phyloP scores from a whole-genome alignment of 495 filamentous ascomycete genomes.

The Lasiosphaeria hispida region DNA sequence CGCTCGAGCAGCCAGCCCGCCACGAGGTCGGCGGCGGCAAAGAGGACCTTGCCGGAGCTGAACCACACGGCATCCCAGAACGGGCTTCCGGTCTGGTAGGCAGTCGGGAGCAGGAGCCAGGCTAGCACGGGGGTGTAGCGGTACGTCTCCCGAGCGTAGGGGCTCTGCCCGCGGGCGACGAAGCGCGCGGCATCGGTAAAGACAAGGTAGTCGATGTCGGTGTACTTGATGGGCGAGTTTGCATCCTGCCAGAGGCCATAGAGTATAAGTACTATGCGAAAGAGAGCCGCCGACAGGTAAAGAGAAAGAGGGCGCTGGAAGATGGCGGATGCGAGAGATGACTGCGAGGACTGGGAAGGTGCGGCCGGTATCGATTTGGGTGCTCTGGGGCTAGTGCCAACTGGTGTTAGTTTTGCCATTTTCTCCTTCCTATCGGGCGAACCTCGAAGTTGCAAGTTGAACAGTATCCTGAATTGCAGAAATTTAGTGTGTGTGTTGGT shows the following conservation, averaged over 20 bases:
- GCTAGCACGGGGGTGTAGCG: constrained; percentile 93
- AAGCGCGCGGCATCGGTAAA: constrained; percentile 96
- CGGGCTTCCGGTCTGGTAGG: constrained; percentile 44
- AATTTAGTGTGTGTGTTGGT: background rate
- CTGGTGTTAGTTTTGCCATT: background rate
- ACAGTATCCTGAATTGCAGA: no score
- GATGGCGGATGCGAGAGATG: constrained; percentile 25
- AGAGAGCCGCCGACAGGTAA: constrained; percentile 63
- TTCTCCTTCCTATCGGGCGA: background rate
- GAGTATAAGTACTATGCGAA: constrained; percentile 69
- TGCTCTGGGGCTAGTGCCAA: no score
- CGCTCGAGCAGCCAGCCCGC: constrained; percentile 77
- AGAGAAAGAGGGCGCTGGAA: constrained; percentile 49
- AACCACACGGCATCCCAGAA: constrained; percentile 56
- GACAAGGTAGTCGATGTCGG: constrained; percentile 97
- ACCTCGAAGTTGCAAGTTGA: background rate
- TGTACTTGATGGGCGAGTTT: constrained; percentile 89
- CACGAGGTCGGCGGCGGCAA: constrained; percentile 76
- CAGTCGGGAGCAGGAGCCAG: constrained; percentile 83
- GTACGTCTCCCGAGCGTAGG: constrained; percentile 89
- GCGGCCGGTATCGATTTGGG: background rate
- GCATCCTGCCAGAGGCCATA: constrained; percentile 93
- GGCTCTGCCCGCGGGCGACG: constrained; percentile 58
- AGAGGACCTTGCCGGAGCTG: constrained; percentile 84
- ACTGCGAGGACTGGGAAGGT: constrained; percentile 1